Base-by-base conservation (phyloP, 2,329 filamentous ascomycete species). In the Leptographium lundbergii region DNA sequence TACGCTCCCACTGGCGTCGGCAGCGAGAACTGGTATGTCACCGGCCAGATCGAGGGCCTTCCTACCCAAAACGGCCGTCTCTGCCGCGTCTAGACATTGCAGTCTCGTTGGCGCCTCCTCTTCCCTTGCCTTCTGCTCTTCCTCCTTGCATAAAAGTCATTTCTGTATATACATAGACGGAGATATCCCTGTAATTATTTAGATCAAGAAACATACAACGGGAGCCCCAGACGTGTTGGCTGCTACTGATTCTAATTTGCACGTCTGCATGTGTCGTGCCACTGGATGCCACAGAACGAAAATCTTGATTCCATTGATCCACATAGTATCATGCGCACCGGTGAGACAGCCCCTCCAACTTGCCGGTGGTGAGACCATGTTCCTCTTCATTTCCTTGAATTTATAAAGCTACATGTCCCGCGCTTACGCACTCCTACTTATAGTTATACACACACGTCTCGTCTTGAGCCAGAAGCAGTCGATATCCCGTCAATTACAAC, bases 1-100 rank as follows among this genome's bases (percentile, higher is more conserved):
- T 66, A 66, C 39, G 64, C 63, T 4, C 62, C 53, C 17, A 65
- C 63, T 1, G 64, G 54, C 11, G 66, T 67, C 19, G 66, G 65
- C 48, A 63, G 60, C 42, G 66, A 67, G 59, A 57, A 61, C 53
- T 67, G 66, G 66, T 61, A 64, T 58, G 54, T 65, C 22, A 63
- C 63, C 50, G 63, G 48, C 56, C 63, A 65, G 61, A 13, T 60
- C 52, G 55, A 59, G 17, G 62, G 62, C 6, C 53, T 65, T 14
- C 63, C 63, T 1, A 63, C 63, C 24, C 63, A 65, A 57, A 65
- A 65, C 55, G 63, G 63, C 50, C 62, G 56, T 25, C 59, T 64
- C 25, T 64, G 63, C 57, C 60, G 11, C 14, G 29, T 32, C 13
- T 56, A 50, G 27, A 14, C 24, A 14, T 17, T 6, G 4, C 48